Evolutionary conservation across 805 yeast species (phyloP).

Genomic region (Yamadazyma laniorum): DNA sequence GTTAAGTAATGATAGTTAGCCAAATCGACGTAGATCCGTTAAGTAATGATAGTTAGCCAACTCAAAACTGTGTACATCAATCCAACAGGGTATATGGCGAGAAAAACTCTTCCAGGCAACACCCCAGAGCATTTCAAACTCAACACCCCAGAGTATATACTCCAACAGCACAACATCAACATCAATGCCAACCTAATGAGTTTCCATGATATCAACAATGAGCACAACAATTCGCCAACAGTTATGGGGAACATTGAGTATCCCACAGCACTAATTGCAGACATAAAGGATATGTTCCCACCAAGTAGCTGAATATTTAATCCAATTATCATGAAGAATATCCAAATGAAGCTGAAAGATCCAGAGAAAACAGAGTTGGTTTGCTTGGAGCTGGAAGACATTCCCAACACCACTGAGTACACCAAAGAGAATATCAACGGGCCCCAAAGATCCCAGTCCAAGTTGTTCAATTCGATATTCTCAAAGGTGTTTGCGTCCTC

Average conservation of each 20-base stretch:
- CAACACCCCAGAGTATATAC: constrained; percentile 59
- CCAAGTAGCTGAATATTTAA: constrained; percentile 63
- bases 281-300: constrained; percentile 61
- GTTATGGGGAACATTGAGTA: constrained; percentile 68
- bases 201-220: constrained; percentile 45
- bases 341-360: constrained; percentile 62
- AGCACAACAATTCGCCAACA: constrained; percentile 48
- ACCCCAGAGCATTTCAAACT: constrained; percentile 67
- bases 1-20: too few species aligned
- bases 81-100: constrained; percentile 67
- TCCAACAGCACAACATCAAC: constrained; percentile 54
- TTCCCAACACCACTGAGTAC: constrained; percentile 53
- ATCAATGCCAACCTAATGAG: constrained; percentile 49
- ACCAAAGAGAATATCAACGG: constrained; percentile 61
- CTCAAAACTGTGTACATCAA: constrained; percentile 60
- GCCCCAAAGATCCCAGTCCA: constrained; percentile 72
- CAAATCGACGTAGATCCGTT: too few species aligned
- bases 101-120: constrained; percentile 54
- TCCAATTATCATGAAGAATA: constrained; percentile 59
- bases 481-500: constrained; percentile 31
- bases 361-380: constrained; percentile 60
- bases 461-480: constrained; percentile 18
- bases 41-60: constrained; percentile 65
- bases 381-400: constrained; percentile 42
- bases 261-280: constrained; percentile 68